Evolutionary conservation across 2,329 filamentous ascomycete species (phyloP).

Genomic region (Camptophora hylomeconis): DNA sequence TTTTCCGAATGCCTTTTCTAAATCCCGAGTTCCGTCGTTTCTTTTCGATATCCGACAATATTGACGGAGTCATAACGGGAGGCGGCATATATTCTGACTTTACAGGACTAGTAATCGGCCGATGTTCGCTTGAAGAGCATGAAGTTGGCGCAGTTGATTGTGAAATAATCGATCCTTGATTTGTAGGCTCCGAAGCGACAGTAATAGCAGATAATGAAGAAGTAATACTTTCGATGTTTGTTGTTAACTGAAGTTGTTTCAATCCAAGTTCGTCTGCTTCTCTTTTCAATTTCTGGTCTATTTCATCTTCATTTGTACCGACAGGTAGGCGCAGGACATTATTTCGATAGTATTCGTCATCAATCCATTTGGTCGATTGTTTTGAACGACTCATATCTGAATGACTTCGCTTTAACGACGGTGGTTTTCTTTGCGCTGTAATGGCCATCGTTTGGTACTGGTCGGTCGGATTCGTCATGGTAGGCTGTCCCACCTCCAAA

Average conservation of each 20-base stretch:
- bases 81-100: too few species aligned
- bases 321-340: slow-evolving; percentile 24
- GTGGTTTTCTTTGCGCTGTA: too few species aligned
- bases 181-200: slow-evolving; percentile 12
- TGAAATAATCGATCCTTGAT: slow-evolving; percentile 14
- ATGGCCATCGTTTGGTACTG: too few species aligned
- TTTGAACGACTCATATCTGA: slow-evolving; percentile 8
- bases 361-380: slow-evolving; percentile 16
- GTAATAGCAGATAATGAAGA: slow-evolving; percentile 17
- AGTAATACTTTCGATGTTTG: slow-evolving; percentile 23
- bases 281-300: slow-evolving; percentile 24
- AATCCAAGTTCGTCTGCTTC: slow-evolving; percentile 27
- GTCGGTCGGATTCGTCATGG: too few species aligned
- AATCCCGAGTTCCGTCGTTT: slow-evolving; percentile 14
- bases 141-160: slow-evolving; percentile 18
- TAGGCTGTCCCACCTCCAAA: too few species aligned
- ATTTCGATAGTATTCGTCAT: slow-evolving; percentile 25
- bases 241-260: slow-evolving; percentile 24
- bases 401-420: slow-evolving; percentile 7
- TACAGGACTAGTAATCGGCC: slow-evolving; percentile 9
- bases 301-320: slow-evolving; percentile 24
- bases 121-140: slow-evolving; percentile 15
- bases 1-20: slow-evolving; percentile 13
- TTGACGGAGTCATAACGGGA: slow-evolving; percentile 7
- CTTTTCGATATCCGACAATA: slow-evolving; percentile 8